A percentile compares a stretch with the other conserved stretches of the same genome.
Evolutionary conservation across 495 filamentous ascomycete genomes (phyloP).

Genomic region (Talaromyces trachyspermus): DNA sequence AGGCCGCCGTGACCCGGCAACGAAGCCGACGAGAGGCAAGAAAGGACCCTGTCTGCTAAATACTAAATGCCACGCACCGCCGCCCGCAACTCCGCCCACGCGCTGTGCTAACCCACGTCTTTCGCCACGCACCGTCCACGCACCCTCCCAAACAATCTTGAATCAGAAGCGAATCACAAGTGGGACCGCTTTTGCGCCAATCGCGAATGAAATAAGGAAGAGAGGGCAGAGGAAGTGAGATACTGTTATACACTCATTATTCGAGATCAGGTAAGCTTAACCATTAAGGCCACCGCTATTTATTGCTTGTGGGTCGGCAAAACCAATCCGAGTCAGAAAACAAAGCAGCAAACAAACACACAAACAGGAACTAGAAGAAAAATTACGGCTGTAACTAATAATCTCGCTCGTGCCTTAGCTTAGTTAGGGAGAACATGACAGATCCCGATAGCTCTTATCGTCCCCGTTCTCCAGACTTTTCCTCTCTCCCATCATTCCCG

Average conservation of each 20-base stretch:
- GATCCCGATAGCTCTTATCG: conserved; percentile 36
- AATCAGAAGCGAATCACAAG: no score
- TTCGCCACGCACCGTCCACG: conserved; percentile 1
- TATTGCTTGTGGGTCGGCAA: no score
- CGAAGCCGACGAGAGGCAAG: not conserved
- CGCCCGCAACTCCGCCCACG: no score
- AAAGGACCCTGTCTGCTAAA: not conserved
- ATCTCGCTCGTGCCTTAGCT: no score
- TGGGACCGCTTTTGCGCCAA: no score
- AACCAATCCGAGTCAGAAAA: no score
- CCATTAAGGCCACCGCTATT: no score
- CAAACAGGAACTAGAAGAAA: conserved; percentile 16
- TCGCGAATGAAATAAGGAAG: no score
- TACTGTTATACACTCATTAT: no score
- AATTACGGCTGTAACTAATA: conserved; percentile 16
- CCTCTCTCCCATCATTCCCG: conserved; percentile 35
- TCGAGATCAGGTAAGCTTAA: no score
- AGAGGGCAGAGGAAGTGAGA: no score
- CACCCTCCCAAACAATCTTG: not conserved
- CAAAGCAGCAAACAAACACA: conserved; percentile 1
- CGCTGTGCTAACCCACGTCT: no score
- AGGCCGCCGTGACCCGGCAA: conserved; percentile 8
- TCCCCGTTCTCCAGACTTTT: conserved; percentile 42
- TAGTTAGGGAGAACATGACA: conserved; percentile 37
- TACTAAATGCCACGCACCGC: conserved; percentile 8